Evolutionary conservation across 345 rosid species (phyloP), one percentile per base, ranked within the genome.

Genomic region (Gossypium ekmanianum): DNA sequence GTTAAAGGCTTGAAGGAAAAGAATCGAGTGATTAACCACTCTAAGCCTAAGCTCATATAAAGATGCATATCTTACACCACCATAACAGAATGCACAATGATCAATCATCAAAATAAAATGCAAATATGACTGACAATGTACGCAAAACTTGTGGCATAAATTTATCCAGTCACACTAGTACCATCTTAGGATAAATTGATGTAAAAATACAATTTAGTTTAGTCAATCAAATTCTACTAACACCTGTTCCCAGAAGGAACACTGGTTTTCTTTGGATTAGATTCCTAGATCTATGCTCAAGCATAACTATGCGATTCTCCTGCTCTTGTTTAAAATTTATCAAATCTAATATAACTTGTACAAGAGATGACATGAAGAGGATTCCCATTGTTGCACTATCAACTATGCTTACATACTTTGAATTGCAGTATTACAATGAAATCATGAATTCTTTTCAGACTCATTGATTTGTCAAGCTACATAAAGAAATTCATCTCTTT

Each of bases 401-500:
- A 67, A 13, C 20, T 1, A n/a, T 12, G 8, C 13, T 24, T 20
- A 67, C 47, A 47, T 20, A 24, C 56, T 66, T 22, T 45, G 3
- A 22, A 48, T 47, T 7, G 18, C 20, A 14, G 24, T 24, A 68
- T 47, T 68, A 24, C 20, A 0, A 47, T 13, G 41, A 18, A 68
- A 22, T 14, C 2, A 34, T 3, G 9, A 47, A 13, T 8, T 68
- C n/a, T 18, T 68, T 68, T 67, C 71, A 67, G 56, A 11, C 34
- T 47, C 2, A 1, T 13, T 68, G 39, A 41, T 48, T 68, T 22
- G 51, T 48, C 72, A 48, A 68, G 72, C 71, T 47, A 68, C 57
- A 68, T 9, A 20, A 43, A 50, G 72, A 68, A 26, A 50, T 50
- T 51, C 12, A 68, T 50, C 58, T 68, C 58, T 68, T 50, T 68